Evolutionary conservation across 2,329 filamentous ascomycete species (phyloP), one percentile per base, ranked within the genome.

Genomic region (Arthrobotrys sinensis): DNA sequence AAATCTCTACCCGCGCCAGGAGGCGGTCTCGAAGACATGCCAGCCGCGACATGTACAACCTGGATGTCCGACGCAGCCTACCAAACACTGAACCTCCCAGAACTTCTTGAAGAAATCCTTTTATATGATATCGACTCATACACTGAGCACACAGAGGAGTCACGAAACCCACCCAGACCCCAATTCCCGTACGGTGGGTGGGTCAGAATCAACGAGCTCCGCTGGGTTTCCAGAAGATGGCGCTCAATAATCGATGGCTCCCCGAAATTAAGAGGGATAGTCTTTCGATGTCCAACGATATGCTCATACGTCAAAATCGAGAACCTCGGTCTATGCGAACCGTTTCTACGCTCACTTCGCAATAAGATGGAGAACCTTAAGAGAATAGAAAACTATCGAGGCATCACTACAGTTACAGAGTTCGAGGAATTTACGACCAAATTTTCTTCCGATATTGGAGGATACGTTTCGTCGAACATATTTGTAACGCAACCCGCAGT

Each of bases 41-140:
- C 24, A 28, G 24, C 24, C 4, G 24, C 24, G 24, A 28, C 24
- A 28, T 28, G 24, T 28, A 28, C 24, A 28, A 28, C 24, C 24
- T 28, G 24, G 36, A 21, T 24, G n/a, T 24, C n/a, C 3, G 11
- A 36, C 12, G 55, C 55, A 24, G 36, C 55, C 3, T 24, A 24
- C 5, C 55, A 5, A n/a, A 36, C 24, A 4, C 4, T 60, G 3
- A 60, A 60, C 19, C 55, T 60, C 5, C 55, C 55, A 3, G 55
- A 60, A 28, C 55, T 60, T 12, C 19, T 60, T 4, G 55, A 60
- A 28, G 55, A 60, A 60, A 43, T 60, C 12, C 6, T 60, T 24
- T 16, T 24, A 3, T 43, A 43, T 12, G 55, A 60, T 16, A 14
- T 60, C 28, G 10, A 4, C 1, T 7, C 32, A 28, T 1, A 12